Evolutionary conservation across 306 rosid genomes (phyloP), one percentile per base, ranked within the genome.

Genomic region (Herpetospermum pedunculosum): DNA sequence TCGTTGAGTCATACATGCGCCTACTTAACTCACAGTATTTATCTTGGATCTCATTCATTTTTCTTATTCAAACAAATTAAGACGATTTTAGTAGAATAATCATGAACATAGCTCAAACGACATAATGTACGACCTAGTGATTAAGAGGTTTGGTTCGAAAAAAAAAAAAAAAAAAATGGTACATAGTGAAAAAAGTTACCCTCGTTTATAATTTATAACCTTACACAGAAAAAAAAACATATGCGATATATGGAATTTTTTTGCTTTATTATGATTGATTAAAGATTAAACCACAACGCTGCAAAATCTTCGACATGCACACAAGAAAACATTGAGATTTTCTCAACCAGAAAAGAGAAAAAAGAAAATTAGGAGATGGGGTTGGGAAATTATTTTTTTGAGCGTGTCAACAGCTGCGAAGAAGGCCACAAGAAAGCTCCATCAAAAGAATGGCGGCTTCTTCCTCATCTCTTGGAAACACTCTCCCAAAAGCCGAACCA

Each of bases 401-500:
- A n/a, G 48, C 32, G 43, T 35, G 6, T 41, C 73, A 69, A 44
- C 72, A 75, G 37, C 10, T 43, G 26, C 76, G 77, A 78, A 82
- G 44, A 44, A 80, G 77, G 70, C 88, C 88, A 83, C 85, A 87
- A 50, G 92, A 89, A 4, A 91, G 80, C 38, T 86, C 87, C 92
- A 91, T 89, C 1, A 91, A 79, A 76, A 89, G 81, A 52, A 86
- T 32, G n/a, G 98, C 96, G 0, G 90, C 92, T 80, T 86, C 83
- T 55, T 81, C 90, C 77, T 89, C 96, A 41, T 93, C 94, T 12
- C 72, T 58, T 5, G 97, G 87, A 77, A 86, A 82, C 34, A 80
- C 83, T 49, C 83, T 80, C 2, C 71, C 68, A 58, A 80, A 76
- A 50, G 70, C 75, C 0, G 87, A 75, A 54, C 72, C 78, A 7